Percentiles rank a stretch among this genome's conserved stretches.
These are phyloP conservation scores for Gossypium mustelinum DNA, from an alignment of 345 rosid genomes.

Conservation along the genomic window DNA sequence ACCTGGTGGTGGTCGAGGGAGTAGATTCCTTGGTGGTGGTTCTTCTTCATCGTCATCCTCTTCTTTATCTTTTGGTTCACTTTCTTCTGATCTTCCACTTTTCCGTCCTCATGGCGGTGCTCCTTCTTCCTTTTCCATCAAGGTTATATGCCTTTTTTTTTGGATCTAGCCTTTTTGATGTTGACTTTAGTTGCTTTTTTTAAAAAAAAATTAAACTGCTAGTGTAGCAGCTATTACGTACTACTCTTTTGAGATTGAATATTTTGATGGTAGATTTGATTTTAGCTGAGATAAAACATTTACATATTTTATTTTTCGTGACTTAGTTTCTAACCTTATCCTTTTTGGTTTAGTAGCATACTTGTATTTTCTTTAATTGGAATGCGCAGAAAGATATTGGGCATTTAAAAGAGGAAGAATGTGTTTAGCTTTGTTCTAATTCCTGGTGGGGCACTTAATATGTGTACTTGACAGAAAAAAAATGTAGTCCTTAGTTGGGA, in stretches of 20 bases:
- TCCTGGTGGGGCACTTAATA: slow-evolving; percentile 66
- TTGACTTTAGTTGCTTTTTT: background rate
- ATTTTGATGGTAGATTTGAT: background rate
- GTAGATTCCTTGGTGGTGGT: slow-evolving; percentile 60
- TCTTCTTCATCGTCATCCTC: slow-evolving; percentile 43
- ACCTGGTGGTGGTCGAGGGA: slow-evolving; percentile 99
- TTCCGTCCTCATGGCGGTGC: slow-evolving; percentile 71
- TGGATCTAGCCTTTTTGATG: slow-evolving; percentile 43
- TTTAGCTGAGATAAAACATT: background rate
- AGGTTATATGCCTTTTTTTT: slow-evolving; percentile 28
- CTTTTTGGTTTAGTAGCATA: background rate
- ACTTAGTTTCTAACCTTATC: background rate
- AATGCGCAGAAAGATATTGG: background rate
- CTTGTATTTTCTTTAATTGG: background rate
- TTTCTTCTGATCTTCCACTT: slow-evolving; percentile 61
- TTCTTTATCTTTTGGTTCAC: slow-evolving; percentile 52
- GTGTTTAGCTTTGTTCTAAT: slow-evolving; percentile 47
- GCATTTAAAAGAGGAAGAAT: background rate
- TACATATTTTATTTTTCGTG: too few relatives aligned
- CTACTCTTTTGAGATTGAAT: background rate
- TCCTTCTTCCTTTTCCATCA: slow-evolving; percentile 31
- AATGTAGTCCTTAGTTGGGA: slow-evolving; percentile 69
- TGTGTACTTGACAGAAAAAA: slow-evolving; percentile 53
- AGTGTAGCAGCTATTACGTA: background rate
- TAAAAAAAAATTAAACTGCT: background rate